Conservation (phyloP, 73 alveolate species). For the Paramecium sexaurelia region DNA sequence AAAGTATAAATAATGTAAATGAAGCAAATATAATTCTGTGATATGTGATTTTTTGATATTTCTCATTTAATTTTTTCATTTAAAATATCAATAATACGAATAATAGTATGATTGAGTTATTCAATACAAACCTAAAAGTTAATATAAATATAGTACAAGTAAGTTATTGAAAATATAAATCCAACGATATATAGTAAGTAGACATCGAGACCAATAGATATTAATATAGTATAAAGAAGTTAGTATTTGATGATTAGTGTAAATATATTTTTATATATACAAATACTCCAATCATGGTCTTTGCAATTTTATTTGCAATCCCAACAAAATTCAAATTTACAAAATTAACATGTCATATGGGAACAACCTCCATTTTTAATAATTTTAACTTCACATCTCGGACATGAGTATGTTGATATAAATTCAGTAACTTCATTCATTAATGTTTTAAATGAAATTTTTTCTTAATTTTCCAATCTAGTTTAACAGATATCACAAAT, state of each 20-base stretch:
- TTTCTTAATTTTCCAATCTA: not conserved
- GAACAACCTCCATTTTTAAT: conserved; percentile 57
- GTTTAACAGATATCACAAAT: conserved; percentile 9
- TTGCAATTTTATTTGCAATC: conserved; percentile 54
- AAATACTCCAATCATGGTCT: conserved; percentile 56
- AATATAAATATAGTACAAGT: not conserved
- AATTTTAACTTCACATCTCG: conserved; percentile 18
- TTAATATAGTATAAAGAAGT: not conserved
- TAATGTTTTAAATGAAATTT: not conserved
- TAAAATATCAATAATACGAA: not conserved
- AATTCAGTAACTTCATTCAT: not conserved
- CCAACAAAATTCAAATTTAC: conserved; percentile 59
- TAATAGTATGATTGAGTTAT: not conserved
- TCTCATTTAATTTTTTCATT: not conserved
- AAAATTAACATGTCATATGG: conserved; percentile 47
- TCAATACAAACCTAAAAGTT: not conserved
- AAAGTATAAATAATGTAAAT: not conserved
- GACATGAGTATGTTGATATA: conserved; percentile 14
- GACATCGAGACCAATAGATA: not conserved
- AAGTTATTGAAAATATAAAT: not conserved
- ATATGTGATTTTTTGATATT: not conserved
- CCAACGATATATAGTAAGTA: not conserved
- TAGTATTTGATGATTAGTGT: not conserved
- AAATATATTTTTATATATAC: conserved; percentile 35
- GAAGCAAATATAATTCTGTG: not conserved